These are phyloP conservation scores for Phytophthora palmivora DNA, from an alignment of 352 stramenopile species.

Conservation along the genomic window DNA sequence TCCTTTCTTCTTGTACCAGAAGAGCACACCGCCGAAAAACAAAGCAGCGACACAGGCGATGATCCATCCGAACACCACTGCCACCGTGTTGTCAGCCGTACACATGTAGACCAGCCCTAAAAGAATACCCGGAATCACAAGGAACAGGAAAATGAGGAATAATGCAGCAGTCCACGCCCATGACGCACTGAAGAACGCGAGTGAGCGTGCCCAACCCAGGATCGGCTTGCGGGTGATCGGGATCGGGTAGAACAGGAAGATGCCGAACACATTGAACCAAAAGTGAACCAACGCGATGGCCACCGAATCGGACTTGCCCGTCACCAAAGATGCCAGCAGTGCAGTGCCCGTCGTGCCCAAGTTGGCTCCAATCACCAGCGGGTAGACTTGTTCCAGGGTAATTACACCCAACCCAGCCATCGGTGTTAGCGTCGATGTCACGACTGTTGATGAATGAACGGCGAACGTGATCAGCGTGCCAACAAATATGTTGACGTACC, in stretches of 20 bases:
- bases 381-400: conserved; percentile 87
- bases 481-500: conserved; percentile 87
- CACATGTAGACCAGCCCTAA: conserved; percentile 59
- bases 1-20: conserved; percentile 50
- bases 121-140: conserved; percentile 50
- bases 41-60: conserved; percentile 27
- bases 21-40: conserved; percentile 12
- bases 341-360: conserved; percentile 90
- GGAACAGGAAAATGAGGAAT: conserved; percentile 55
- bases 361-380: conserved; percentile 91
- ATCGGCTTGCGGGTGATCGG: conserved; percentile 80
- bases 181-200: conserved; percentile 70
- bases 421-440: conserved; percentile 87
- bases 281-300: conserved; percentile 91
- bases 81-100: conserved; percentile 28
- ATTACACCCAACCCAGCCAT: conserved; percentile 91
- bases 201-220: conserved; percentile 63
- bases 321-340: conserved; percentile 85
- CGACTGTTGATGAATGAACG: conserved; percentile 91
- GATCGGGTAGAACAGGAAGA: conserved; percentile 92
- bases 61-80: conserved; percentile 38
- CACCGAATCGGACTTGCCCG: conserved; percentile 60
- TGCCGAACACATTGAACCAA: conserved; percentile 92
- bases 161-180: conserved; percentile 55
- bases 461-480: conserved; percentile 82